Base-by-base conservation (phyloP, 805 yeast species). In the Myxozyma neglecta region DNA sequence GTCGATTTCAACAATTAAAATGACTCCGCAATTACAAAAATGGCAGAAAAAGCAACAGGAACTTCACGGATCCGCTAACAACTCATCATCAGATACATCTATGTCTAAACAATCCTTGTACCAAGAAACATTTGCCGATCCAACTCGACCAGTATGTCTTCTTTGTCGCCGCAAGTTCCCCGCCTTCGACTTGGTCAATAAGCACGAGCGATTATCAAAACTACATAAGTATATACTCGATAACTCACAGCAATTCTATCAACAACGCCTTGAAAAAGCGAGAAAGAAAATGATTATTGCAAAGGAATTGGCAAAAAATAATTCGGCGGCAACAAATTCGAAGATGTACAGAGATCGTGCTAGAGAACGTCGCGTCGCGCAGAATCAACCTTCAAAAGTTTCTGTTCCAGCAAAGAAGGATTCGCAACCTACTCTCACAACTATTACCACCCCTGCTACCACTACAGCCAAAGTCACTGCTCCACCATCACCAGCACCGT, bases 21-120 rank as follows among this genome's bases (percentile, higher is more conserved):
- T 64, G 67, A 61, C 67, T 4, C 66, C 67, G n/a, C 66, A 59
- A 39, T 56, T 64, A 6, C 63, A 63, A 44, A 56, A 44, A 40
- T 64, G 68, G 68, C 67, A 62, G 34, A 32, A n/a, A 32, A 57
- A 64, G 42, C 68, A 64, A n/a, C 48, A 52, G 5, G 68, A 64
- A 46, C 59, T 64, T 7, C 68, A 56, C 52, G 67, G 63, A 10
- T 29, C 49, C 6, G 18, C 53, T 5, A 6, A 9, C 42, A 7
- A 29, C 13, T 37, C 57, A 10, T 11, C 51, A 35, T 29, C 54
- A 14, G 24, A 42, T 7, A 9, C 34, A 7, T 16, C 64, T 1
- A 42, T 10, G 4, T n/a, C 32, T 13, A n/a, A 8, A 24, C 56
- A 24, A 11, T 5, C 47, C 51, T 2, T 18, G 14, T 56, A 35